phyloP scores from a whole-genome alignment of 192 early-diverging fungal species.

The Mortierella hygrophila region DNA sequence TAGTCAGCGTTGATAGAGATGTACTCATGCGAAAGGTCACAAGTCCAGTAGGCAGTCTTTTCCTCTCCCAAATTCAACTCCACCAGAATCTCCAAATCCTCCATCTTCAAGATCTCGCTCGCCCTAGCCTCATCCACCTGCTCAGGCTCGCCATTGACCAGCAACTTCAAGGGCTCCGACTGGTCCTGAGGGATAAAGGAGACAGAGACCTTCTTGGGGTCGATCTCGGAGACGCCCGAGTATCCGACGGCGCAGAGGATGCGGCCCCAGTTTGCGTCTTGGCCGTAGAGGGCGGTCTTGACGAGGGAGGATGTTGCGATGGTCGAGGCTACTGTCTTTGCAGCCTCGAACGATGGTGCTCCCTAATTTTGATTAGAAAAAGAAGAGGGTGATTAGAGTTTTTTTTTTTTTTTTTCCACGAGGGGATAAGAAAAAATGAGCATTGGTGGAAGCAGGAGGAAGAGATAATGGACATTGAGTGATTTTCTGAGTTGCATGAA shows the following conservation, averaged over 20 bases:
- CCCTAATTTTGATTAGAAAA: slow-evolving; percentile 57
- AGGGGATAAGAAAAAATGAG: not conserved
- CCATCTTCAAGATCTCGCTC: slow-evolving; percentile 83
- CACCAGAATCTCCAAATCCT: slow-evolving; percentile 87
- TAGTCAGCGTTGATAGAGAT: slow-evolving; percentile 96
- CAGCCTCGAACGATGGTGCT: slow-evolving; percentile 78
- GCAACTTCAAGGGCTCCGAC: slow-evolving; percentile 72
- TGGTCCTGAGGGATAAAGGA: slow-evolving; percentile 78
- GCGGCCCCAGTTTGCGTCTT: slow-evolving; percentile 99
- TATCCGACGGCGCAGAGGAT: slow-evolving; percentile 94
- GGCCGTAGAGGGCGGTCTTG: slow-evolving; percentile 96
- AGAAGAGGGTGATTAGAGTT: not conserved
- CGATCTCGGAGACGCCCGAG: slow-evolving; percentile 75
- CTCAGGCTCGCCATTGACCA: slow-evolving; percentile 85
- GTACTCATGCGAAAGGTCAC: slow-evolving; percentile 95
- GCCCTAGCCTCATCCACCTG: slow-evolving; percentile 87
- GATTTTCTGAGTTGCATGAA: not conserved
- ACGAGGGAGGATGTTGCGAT: slow-evolving; percentile 95
- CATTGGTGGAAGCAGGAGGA: not conserved
- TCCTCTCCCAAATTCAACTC: slow-evolving; percentile 82
- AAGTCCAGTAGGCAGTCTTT: slow-evolving; percentile 91
- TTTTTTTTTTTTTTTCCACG: not conserved
- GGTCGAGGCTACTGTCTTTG: slow-evolving; percentile 85
- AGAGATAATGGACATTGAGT: not conserved
- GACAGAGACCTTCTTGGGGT: slow-evolving; percentile 82